A percentile compares a stretch with the other conserved stretches of the same genome.
Conservation (phyloP, 805 yeast species). For the Groenewaldozyma tartarivorans region DNA sequence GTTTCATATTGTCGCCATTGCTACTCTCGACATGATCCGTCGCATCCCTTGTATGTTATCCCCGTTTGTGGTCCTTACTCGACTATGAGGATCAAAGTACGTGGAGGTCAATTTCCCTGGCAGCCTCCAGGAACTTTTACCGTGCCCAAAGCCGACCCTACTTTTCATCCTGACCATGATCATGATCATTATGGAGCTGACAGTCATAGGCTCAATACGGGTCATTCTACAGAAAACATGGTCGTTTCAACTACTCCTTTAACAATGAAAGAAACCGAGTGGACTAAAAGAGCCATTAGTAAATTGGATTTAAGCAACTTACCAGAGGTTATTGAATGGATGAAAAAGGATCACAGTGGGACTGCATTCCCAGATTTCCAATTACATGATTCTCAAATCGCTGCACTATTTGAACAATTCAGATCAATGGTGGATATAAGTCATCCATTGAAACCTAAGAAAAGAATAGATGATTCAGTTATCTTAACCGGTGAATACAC, state of each 20-base stretch:
- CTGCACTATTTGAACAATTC: conserved; percentile 17
- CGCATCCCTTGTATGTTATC: not conserved
- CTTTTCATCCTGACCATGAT: not conserved
- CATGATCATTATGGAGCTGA: not conserved
- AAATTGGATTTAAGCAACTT: not conserved
- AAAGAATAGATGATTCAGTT: too few relatives aligned
- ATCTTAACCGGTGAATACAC: too few relatives aligned
- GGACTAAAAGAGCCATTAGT: not conserved
- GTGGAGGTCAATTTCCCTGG: not conserved
- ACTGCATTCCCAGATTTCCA: not conserved
- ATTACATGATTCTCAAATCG: conserved; percentile 6
- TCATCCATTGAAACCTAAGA: too few relatives aligned
- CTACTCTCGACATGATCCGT: not conserved
- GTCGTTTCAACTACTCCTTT: not conserved
- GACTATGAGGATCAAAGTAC: not conserved
- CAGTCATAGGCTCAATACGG: too few relatives aligned
- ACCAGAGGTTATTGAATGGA: not conserved
- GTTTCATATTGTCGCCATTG: not conserved
- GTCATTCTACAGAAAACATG: not conserved
- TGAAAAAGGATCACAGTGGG: too few relatives aligned
- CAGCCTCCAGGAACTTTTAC: not conserved
- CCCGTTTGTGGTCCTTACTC: not conserved
- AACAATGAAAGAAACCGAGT: not conserved
- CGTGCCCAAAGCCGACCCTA: not conserved
- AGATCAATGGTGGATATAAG: conserved; percentile 7